Evolutionary conservation across 2,329 filamentous ascomycete genomes (phyloP).

Genomic region (Cordyceps cicadae): DNA sequence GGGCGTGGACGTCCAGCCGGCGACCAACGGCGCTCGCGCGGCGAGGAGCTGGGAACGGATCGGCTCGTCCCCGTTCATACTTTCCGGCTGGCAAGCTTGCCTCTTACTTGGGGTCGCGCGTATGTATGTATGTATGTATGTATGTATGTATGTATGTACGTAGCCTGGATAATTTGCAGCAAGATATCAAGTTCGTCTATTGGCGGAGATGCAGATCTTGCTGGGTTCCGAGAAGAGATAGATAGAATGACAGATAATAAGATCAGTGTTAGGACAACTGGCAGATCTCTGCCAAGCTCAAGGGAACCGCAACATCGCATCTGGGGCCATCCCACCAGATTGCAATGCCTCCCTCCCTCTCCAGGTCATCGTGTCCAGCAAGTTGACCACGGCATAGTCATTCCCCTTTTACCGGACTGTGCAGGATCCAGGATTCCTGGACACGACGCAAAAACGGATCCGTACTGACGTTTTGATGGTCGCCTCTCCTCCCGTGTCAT

Average conservation of each 20-base stretch:
- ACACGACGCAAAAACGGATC: too few species aligned
- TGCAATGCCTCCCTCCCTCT: background rate
- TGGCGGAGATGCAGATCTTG: too few species aligned
- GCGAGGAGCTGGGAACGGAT: background rate
- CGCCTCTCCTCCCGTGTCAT: background rate
- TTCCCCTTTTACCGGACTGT: background rate
- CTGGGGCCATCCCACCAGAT: background rate
- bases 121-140: too few species aligned
- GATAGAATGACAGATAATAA: too few species aligned
- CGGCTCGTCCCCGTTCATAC: background rate
- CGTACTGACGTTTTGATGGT: background rate
- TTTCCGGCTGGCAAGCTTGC: background rate
- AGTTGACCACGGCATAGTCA: background rate
- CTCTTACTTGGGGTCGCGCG: background rate
- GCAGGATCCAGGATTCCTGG: too few species aligned
- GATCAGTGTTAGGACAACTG: too few species aligned
- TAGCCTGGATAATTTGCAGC: background rate
- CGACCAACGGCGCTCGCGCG: constrained; percentile 23
- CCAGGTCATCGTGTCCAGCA: background rate
- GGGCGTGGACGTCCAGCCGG: constrained; percentile 36
- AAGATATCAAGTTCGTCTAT: background rate
- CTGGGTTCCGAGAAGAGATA: too few species aligned
- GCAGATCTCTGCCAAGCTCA: too few species aligned
- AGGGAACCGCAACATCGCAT: too few species aligned
- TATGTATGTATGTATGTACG: too few species aligned